Percentiles rank a stretch among this genome's conserved stretches.
Conservation (phyloP, 495 filamentous ascomycete genomes). For the Emericellopsis terricola region DNA sequence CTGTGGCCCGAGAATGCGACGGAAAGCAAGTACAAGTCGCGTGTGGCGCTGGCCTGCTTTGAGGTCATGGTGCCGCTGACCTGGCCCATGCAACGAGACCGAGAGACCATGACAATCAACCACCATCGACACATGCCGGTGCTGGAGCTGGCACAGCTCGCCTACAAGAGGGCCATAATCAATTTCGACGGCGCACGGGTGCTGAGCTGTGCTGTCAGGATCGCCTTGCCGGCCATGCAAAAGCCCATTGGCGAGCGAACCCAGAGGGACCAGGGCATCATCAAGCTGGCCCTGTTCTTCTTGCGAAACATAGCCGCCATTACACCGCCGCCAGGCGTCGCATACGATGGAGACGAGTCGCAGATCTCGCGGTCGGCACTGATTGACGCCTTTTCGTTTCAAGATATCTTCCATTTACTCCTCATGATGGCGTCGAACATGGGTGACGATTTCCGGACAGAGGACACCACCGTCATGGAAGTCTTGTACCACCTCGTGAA, state of each 20-base stretch:
- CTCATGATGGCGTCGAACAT: slow-evolving; percentile 79
- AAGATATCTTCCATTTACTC: slow-evolving; percentile 75
- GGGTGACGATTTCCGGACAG: slow-evolving; percentile 75
- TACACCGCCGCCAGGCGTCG: slow-evolving; percentile 37
- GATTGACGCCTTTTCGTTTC: slow-evolving; percentile 71
- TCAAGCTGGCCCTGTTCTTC: slow-evolving; percentile 79
- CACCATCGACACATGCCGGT: slow-evolving; percentile 83
- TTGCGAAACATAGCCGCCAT: slow-evolving; percentile 80
- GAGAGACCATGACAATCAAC: slow-evolving; percentile 68
- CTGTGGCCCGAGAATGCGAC: slow-evolving; percentile 56
- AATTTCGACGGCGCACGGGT: slow-evolving; percentile 60
- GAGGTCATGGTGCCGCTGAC: slow-evolving; percentile 89
- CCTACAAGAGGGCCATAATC: slow-evolving; percentile 78
- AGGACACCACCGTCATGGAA: slow-evolving; percentile 76
- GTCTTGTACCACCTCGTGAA: slow-evolving; percentile 84
- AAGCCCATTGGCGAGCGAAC: slow-evolving; percentile 56
- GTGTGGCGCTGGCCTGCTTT: slow-evolving; percentile 58
- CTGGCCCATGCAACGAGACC: slow-evolving; percentile 74
- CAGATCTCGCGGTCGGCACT: slow-evolving; percentile 77
- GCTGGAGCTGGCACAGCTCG: slow-evolving; percentile 67
- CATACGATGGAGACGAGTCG: slow-evolving; percentile 54
- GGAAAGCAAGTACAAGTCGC: slow-evolving; percentile 55
- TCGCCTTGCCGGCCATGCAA: slow-evolving; percentile 79
- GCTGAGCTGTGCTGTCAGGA: slow-evolving; percentile 57
- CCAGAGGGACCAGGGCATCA: slow-evolving; percentile 74